phyloP scores from a whole-genome alignment of 1,284 basidiomycete species.

The Puccinia triticina region DNA sequence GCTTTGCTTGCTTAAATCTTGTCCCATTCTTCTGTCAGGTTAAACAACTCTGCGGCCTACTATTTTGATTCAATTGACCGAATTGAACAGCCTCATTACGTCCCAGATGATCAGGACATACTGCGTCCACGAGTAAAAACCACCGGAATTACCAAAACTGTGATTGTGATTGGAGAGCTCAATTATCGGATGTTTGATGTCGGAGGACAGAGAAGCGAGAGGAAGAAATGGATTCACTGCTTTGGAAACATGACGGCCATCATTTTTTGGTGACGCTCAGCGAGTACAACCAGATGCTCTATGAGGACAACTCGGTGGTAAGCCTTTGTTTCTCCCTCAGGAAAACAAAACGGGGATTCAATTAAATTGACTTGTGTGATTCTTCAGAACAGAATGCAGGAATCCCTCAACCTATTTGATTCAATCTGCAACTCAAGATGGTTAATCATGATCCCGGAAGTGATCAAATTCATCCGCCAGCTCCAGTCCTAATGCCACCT shows the following conservation, averaged over 20 bases:
- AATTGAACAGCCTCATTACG: slow-evolving; percentile 56
- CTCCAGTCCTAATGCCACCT: slow-evolving; percentile 92
- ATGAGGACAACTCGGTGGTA: slow-evolving; percentile 89
- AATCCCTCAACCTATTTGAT: slow-evolving; percentile 58
- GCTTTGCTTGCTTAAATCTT: background rate
- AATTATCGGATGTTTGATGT: slow-evolving; percentile 89
- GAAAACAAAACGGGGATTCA: background rate
- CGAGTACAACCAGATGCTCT: slow-evolving; percentile 92
- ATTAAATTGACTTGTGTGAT: slow-evolving; percentile 56
- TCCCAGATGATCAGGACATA: slow-evolving; percentile 72
- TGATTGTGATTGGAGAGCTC: slow-evolving; percentile 84
- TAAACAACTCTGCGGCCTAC: slow-evolving; percentile 20
- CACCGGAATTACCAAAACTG: slow-evolving; percentile 93
- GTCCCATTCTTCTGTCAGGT: background rate
- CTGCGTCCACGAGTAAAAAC: slow-evolving; percentile 93
- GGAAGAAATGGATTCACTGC: slow-evolving; percentile 73
- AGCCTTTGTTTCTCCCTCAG: slow-evolving; percentile 59
- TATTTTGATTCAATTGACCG: slow-evolving; percentile 52
- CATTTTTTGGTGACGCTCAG: slow-evolving; percentile 89
- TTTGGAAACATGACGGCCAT: slow-evolving; percentile 96
- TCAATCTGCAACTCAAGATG: slow-evolving; percentile 57
- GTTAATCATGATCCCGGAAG: slow-evolving; percentile 66
- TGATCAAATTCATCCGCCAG: slow-evolving; percentile 96
- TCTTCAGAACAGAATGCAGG: slow-evolving; percentile 60
- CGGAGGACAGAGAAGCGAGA: slow-evolving; percentile 88